These are phyloP conservation scores for Cordyceps javanica DNA, from an alignment of 2,329 filamentous ascomycete genomes.

Conservation along the genomic window DNA sequence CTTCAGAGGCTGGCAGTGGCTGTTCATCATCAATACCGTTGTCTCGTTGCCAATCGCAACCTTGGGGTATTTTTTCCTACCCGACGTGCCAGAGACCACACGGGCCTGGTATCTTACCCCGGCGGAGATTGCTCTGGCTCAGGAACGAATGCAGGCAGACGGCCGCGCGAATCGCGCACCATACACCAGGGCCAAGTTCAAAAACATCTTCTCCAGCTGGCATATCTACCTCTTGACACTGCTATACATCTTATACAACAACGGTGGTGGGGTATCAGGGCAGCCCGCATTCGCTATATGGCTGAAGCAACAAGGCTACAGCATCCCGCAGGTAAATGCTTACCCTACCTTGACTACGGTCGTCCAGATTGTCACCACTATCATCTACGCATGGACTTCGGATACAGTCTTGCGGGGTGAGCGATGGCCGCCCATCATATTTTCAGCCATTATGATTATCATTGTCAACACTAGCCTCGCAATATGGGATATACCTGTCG, in stretches of 20 bases:
- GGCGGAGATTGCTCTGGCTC: conserved; percentile 22
- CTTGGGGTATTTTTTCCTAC: conserved; percentile 27
- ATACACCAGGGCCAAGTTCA: conserved; percentile 24
- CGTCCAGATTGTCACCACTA: conserved; percentile 49
- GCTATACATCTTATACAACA: conserved; percentile 61
- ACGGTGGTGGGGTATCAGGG: conserved; percentile 38
- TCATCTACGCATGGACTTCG: conserved; percentile 61
- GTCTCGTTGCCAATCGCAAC: conserved; percentile 30
- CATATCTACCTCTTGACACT: conserved; percentile 54
- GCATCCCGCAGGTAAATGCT: conserved; percentile 38
- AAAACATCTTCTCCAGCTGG: conserved; percentile 47
- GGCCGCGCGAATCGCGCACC: conserved; percentile 36
- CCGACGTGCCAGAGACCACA: conserved; percentile 23
- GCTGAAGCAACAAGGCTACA: conserved; percentile 39
- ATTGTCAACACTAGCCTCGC: conserved; percentile 34
- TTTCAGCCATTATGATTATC: conserved; percentile 40
- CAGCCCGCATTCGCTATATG: conserved; percentile 51
- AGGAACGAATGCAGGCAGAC: conserved; percentile 32
- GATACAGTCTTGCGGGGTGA: conserved; percentile 53
- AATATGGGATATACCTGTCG: conserved; percentile 38
- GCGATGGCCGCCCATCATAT: conserved; percentile 59
- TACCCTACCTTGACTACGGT: conserved; percentile 55
- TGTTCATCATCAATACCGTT: conserved; percentile 30
- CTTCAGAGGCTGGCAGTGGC: conserved; percentile 41
- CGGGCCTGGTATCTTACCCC: conserved; percentile 24